Conservation (phyloP, 2,329 filamentous ascomycete genomes). For the Trichoderma citrinoviride region DNA sequence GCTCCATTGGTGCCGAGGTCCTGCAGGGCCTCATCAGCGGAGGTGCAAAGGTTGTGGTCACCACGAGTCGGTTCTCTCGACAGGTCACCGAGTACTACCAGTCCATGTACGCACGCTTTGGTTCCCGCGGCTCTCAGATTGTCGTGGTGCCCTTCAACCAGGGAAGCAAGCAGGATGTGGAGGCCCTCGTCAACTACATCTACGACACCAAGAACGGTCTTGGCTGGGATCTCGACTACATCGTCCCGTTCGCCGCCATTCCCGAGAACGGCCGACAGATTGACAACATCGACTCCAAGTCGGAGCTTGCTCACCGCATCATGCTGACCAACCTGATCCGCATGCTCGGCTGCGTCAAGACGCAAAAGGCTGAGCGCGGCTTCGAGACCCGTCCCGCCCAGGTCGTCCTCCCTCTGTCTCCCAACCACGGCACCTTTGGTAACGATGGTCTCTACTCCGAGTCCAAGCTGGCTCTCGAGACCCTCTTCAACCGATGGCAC, state of each 20-base stretch:
- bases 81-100: conserved; percentile 99
- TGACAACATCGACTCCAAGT: conserved; percentile 93
- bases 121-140: conserved; percentile 89
- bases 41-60: conserved; percentile 94
- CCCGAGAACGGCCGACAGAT: conserved; percentile 98
- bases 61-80: conserved; percentile 92
- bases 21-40: conserved; percentile 94
- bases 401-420: conserved; percentile 91
- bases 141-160: conserved; percentile 99
- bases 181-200: conserved; percentile 91
- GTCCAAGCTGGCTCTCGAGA: conserved; percentile 95
- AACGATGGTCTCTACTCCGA: conserved; percentile 98
- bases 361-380: conserved; percentile 80
- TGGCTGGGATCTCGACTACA: conserved; percentile 95
- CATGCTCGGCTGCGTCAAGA: conserved; percentile 85
- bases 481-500: conserved; percentile 97
- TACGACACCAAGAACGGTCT: conserved; percentile 95
- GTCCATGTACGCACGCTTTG: conserved; percentile 93
- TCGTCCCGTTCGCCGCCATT: conserved; percentile 95
- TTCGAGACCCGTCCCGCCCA: conserved; percentile 96
- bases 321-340: conserved; percentile 97
- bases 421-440: conserved; percentile 97
- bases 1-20: conserved; percentile 96
- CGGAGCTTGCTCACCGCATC: conserved; percentile 95
- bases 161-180: conserved; percentile 96